phyloP scores from a whole-genome alignment of 345 rosid species.

The Gossypium stocksii region DNA sequence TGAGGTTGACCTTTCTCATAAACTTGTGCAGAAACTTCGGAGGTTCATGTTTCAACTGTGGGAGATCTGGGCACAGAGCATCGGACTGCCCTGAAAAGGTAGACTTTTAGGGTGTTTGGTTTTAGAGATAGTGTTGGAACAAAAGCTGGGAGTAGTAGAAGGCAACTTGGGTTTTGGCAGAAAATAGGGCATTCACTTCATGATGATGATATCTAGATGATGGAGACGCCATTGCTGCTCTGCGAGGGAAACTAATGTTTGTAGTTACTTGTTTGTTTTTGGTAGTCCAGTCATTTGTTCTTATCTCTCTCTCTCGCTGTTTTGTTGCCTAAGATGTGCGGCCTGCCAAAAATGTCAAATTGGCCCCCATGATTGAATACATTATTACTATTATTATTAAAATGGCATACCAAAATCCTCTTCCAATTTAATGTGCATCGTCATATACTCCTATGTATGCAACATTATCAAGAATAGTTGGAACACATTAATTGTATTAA shows the following conservation, averaged over 20 bases:
- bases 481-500: too few species aligned
- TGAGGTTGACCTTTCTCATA: not conserved
- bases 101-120: slow-evolving; percentile 31
- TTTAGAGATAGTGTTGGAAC: not conserved
- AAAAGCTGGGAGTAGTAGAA: not conserved
- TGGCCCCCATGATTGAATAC: not conserved
- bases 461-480: too few species aligned
- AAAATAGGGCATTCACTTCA: not conserved
- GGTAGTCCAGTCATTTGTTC: not conserved
- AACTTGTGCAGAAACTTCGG: slow-evolving; percentile 53
- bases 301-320: not conserved
- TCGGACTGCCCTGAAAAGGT: slow-evolving; percentile 69
- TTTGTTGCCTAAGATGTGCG: not conserved
- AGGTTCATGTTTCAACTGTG: slow-evolving; percentile 80
- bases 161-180: not conserved
- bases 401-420: not conserved
- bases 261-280: not conserved
- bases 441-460: too few species aligned
- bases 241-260: not conserved
- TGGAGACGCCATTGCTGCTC: not conserved
- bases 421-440: not conserved
- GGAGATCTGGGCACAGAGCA: slow-evolving; percentile 79
- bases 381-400: not conserved
- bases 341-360: not conserved
- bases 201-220: not conserved